Base-by-base conservation (phyloP, 1,284 basidiomycete species). In the Neolentinus lepideus region DNA sequence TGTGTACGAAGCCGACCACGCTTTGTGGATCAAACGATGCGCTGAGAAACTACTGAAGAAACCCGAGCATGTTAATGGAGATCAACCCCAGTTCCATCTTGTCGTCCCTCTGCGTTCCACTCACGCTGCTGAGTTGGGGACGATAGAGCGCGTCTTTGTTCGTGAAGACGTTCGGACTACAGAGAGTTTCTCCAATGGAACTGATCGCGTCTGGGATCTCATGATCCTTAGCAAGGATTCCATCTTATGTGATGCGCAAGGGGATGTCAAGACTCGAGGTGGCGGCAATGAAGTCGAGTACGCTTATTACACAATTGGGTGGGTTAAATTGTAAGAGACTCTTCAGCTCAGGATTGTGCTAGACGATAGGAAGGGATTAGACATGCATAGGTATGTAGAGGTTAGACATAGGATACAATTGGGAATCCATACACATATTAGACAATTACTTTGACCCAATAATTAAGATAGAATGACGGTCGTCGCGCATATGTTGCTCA, bases 81-180 rank as follows among this genome's bases (percentile, higher is more conserved):
- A 14, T 3, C 21, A 25, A n/a, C 64, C 71, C 10, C 63, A 62
- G 19, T 92, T 93, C 66, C 88, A 91, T 61, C 78, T 92, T 12
- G 76, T 92, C 43, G 80, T 92, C 27, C 88, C 91, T 0, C 75
- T 89, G 0, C 85, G 90, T 0, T 67, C 73, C 0, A 89, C 85
- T 0, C 88, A 90, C 61, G 62, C 69, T 0, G 64, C 64, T 4
- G 90, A 92, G 68, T 82, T 80, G 0, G 70, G 64, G 26, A 78
- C 78, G 0, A 66, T 92, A 31, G 83, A 86, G 57, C 62, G 64
- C 1, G 74, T 80, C 0, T 92, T 92, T 64, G 70, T 72, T 1
- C 58, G 54, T 14, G 57, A 45, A 51, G 47, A 54, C 21, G 27
- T 25, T 29, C 25, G 19, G 3, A 4, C 14, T 58, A 63, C 14